Evolutionary conservation across 192 early-diverging fungal species (phyloP), one percentile per base, ranked within the genome.

Genomic region (Gonapodya sp.): DNA sequence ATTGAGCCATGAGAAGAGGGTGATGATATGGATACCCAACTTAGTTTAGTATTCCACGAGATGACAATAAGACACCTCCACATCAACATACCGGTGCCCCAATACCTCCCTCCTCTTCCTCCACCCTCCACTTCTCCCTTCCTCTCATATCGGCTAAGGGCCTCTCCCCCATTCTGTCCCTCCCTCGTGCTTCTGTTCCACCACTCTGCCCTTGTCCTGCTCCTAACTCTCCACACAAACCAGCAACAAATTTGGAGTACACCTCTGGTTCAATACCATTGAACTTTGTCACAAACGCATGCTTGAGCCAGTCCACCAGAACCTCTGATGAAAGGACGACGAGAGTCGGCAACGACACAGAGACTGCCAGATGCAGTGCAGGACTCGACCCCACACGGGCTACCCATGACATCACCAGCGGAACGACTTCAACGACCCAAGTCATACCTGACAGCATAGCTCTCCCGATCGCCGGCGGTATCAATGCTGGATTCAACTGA

Each of bases 211-310:
- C 84, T 32, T 89, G 89, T 36, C 88, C 89, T 35, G 87, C 88
- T 0, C 93, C 90, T 36, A 99, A 81, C 85, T 98, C 97, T 78
- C 93, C 87, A 81, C 95, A 96, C 35, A 99, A 84, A 72, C 96
- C 92, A 81, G 96, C 96, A 1, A 91, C 88, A 82, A 94, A 99
- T 74, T 92, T 90, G 14, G 87, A 89, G 86, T 99, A 99, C 0
- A 98, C 92, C 34, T 92, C 89, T 1, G 95, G 94, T 34, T 93
- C 84, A 81, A 98, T 94, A 81, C 94, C 93, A 85, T 99, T 99
- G 85, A 98, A 97, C 82, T 98, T 98, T 16, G 94, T 95, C 74
- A 99, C 95, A 84, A 99, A 99, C 0, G 98, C 94, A 85, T 99
- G 98, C 85, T 99, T 99, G 79, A 98, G 85, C 95, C 96, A 98